Base-by-base conservation (phyloP, 352 stramenopile genomes). In the Pythium aristosporum region DNA sequence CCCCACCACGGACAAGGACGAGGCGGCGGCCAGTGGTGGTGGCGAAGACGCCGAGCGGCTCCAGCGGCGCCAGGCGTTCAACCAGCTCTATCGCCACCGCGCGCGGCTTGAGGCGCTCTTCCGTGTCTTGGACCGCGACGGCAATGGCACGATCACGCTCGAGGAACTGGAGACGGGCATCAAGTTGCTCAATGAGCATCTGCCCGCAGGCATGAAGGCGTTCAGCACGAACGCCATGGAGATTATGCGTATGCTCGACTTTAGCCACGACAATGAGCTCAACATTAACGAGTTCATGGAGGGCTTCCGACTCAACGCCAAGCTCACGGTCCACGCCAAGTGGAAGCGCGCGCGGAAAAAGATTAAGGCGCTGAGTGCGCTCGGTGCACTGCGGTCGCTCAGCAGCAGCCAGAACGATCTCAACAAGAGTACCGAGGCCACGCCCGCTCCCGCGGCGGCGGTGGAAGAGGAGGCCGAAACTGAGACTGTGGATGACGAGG, bases 201-300 rank as follows among this genome's bases (percentile, higher is more conserved):
- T 95, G 63, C 86, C 86, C 34, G 39, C 74, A 21, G 79, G 79
- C 55, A 79, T 77, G 10, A 87, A 91, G 61, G 72, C 79, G 9
- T 93, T 93, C 55, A 85, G 69, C 34, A 87, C 79, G 20, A 88
- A 89, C 23, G 76, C 80, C 21, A 68, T 79, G 52, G 85, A 93
- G 57, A 81, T 91, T 50, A 95, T 95, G 86, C 71, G 72, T n/a
- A 91, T 89, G 79, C 76, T 95, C 57, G 86, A 95, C 68, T 92
- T 95, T 47, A 88, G 74, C 32, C 77, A 89, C 63, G 84, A 95
- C 64, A 91, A 92, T 52, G 79, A 92, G 61, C 87, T 95, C 71
- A 93, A 95, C 74, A 95, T 95, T 59, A 95, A 95, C 65, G 86
- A 95, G 77, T 95, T 95, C 62, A 91, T 95, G 79, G 86, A 95